Conservation (phyloP, 1,139 yeast species). For the Pichiaceae sp. region DNA sequence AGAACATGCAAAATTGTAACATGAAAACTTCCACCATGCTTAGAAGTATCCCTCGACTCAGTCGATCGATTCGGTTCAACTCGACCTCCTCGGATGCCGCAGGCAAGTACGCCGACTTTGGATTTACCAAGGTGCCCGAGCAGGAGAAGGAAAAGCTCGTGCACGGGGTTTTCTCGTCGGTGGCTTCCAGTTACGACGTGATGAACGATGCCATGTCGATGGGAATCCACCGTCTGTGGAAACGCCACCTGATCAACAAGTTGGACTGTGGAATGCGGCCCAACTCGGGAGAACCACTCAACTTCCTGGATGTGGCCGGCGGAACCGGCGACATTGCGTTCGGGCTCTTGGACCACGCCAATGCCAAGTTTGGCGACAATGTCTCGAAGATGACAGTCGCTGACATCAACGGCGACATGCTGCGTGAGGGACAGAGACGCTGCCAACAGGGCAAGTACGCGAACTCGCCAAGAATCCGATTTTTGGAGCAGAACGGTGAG, state of each 20-base stretch:
- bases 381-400: conserved; percentile 81
- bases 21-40: too few relatives aligned
- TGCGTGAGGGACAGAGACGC: conserved; percentile 82
- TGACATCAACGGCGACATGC: conserved; percentile 95
- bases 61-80: too few relatives aligned
- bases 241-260: conserved; percentile 76
- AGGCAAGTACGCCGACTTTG: conserved; percentile 74
- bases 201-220: conserved; percentile 98
- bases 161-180: conserved; percentile 85
- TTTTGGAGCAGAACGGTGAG: conserved; percentile 91
- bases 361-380: conserved; percentile 65
- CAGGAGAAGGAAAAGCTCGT: conserved; percentile 82
- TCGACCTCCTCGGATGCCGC: not conserved
- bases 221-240: conserved; percentile 95
- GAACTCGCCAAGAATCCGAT: conserved; percentile 53
- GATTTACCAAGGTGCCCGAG: conserved; percentile 75
- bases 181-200: conserved; percentile 86
- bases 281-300: conserved; percentile 61
- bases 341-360: conserved; percentile 88
- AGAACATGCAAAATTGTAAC: too few relatives aligned
- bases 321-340: conserved; percentile 99
- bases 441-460: conserved; percentile 40
- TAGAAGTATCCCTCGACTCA: too few relatives aligned
- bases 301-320: conserved; percentile 94
- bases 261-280: conserved; percentile 94